These are phyloP conservation scores for Suillus ampliporus DNA, from an alignment of 768 basidiomycete genomes.

Conservation along the genomic window DNA sequence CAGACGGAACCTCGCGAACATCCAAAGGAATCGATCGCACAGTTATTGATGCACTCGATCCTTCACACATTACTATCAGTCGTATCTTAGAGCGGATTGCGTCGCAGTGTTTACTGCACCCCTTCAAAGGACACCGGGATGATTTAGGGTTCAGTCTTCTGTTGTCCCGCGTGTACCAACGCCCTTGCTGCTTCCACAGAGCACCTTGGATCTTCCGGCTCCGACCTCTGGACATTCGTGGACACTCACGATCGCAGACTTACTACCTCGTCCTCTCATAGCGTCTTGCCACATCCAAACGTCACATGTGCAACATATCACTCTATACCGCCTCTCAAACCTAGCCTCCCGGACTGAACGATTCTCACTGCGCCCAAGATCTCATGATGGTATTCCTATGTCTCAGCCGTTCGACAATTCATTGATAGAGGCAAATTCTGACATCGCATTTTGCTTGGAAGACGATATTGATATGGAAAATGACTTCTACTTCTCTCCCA, in stretches of 20 bases:
- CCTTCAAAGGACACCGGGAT: constrained; percentile 13
- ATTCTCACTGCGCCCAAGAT: constrained; percentile 63
- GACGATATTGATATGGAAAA: constrained; percentile 83
- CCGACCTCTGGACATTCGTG: constrained; percentile 25
- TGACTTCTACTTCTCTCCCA: constrained; percentile 59
- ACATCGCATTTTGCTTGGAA: constrained; percentile 65
- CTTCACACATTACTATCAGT: constrained; percentile 44
- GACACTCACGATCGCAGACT: not conserved
- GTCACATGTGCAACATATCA: constrained; percentile 53
- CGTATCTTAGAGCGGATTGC: constrained; percentile 51
- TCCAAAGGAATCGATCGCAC: constrained; percentile 57
- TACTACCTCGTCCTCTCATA: constrained; percentile 6
- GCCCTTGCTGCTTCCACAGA: constrained; percentile 22
- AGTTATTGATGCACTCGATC: constrained; percentile 54
- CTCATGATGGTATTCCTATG: constrained; percentile 77
- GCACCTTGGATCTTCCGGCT: constrained; percentile 21
- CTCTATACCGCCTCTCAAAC: constrained; percentile 39
- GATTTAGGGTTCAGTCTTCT: constrained; percentile 26
- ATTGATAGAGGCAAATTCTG: constrained; percentile 40
- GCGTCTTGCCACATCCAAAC: constrained; percentile 24
- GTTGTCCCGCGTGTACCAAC: constrained; percentile 48
- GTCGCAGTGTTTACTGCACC: constrained; percentile 31
- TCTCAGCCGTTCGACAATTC: constrained; percentile 54
- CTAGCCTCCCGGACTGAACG: constrained; percentile 49
- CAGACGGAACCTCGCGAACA: constrained; percentile 58